Evolutionary conservation across 257 asterid species (phyloP).

Genomic region (Solanum dulcamara): DNA sequence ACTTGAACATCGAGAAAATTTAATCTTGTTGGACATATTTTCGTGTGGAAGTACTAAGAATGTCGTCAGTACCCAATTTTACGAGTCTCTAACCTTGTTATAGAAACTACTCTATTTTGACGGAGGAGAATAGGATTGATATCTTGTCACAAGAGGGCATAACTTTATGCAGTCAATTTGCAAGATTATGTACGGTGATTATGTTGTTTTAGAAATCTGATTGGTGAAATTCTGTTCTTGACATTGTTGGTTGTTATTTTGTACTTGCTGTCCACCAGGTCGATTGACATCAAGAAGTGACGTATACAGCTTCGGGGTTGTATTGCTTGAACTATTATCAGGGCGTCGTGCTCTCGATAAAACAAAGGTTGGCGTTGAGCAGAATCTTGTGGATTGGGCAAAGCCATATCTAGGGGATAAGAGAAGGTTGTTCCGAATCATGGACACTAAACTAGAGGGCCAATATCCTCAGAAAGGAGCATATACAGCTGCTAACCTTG

Average conservation of each 20-base stretch:
- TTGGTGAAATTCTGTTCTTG: neutral
- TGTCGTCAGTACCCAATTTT: neutral
- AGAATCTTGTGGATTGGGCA: constrained; percentile 78
- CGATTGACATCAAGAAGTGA: constrained; percentile 61
- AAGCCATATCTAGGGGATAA: constrained; percentile 54
- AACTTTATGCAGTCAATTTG: neutral
- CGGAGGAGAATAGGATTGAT: neutral
- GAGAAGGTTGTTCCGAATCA: constrained; percentile 49
- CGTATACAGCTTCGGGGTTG: constrained; percentile 77
- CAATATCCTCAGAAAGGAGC: constrained; percentile 80
- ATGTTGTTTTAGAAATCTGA: neutral
- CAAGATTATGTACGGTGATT: neutral
- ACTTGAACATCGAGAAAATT: neutral
- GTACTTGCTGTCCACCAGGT: constrained; percentile 19
- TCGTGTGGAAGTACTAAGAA: neutral
- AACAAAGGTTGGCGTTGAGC: constrained; percentile 44
- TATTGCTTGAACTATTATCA: constrained; percentile 49
- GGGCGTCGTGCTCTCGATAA: constrained; percentile 69
- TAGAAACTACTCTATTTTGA: neutral
- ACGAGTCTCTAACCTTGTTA: neutral
- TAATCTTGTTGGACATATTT: neutral
- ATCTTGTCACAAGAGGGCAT: neutral
- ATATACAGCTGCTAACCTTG: constrained; percentile 42
- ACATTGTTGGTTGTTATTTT: neutral
- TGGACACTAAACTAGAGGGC: constrained; percentile 67